Base-by-base conservation (phyloP, 2,329 filamentous ascomycete genomes). In the Microsporum canis region DNA sequence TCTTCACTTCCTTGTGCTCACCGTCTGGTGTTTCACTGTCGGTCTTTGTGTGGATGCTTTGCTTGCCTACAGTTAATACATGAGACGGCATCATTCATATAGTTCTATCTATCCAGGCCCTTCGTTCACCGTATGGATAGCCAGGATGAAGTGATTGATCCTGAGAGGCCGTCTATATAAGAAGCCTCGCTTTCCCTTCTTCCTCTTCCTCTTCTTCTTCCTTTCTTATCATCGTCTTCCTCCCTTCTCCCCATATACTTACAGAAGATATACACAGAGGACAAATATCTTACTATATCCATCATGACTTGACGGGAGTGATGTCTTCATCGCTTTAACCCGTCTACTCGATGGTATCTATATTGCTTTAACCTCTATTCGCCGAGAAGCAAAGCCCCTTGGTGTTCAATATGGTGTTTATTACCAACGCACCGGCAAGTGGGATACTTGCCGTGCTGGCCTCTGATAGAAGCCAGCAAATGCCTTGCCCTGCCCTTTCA, bases 141-240 rank as follows among this genome's bases (percentile, higher is more conserved):
- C 23, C 31, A 23, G 12, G 5, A 5, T 53, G 6, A 3, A 53
- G 49, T 53, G 23, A 33, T 4, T 34, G 33, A 17, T 2, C 51
- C n/a, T 56, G 51, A 14, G 17, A 56, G n/a, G 14, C 12, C 33
- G 53, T 56, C 53, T 56, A 56, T 56, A 56, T 36, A 56, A 56
- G 31, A 8, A 36, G 6, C 14, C 6, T 10, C 14, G 8, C 38
- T 27, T 56, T 14, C 31, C 53, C 53, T 39, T 56, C 31, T 56
- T 38, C 3, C 12, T 56, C 53, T 56, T 23, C 53, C 36, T 56
- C 3, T 56, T 56, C 23, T 23, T 56, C 31, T 56, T 36, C 14
- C 53, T 14, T 29, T 27, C 23, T 12, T 4, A 14, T 51, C 23
- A 31, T 5, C 27, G 14, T 31, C 12, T 12, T 31, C 27, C 5